These are phyloP conservation scores for Paramyrothecium roridum DNA, from an alignment of 2,329 filamentous ascomycete genomes.

Conservation along the genomic window DNA sequence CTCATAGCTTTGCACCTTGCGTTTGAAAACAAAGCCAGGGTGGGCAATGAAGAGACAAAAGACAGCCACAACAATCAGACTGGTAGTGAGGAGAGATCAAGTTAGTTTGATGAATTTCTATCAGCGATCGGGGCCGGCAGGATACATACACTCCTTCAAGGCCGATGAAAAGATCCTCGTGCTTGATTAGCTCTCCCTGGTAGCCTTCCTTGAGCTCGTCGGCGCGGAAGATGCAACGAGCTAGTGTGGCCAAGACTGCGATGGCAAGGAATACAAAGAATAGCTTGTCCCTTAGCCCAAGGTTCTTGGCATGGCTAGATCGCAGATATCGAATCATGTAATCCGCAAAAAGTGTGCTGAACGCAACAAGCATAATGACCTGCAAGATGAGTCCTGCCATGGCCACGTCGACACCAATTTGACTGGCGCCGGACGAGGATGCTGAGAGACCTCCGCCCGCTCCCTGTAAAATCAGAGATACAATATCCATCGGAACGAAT, in stretches of 20 bases:
- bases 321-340: slow-evolving; percentile 31
- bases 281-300: background rate
- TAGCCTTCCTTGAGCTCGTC: slow-evolving; percentile 56
- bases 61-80: slow-evolving; percentile 10
- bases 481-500: slow-evolving; percentile 44
- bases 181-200: slow-evolving; percentile 41
- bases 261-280: slow-evolving; percentile 39
- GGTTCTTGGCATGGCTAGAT: background rate
- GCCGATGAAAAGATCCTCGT: slow-evolving; percentile 39
- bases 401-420: slow-evolving; percentile 42
- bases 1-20: background rate
- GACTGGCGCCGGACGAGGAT: slow-evolving; percentile 28
- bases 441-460: slow-evolving; percentile 44
- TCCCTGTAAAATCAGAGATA: slow-evolving; percentile 49
- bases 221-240: slow-evolving; percentile 54
- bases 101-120: background rate
- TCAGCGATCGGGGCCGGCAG: background rate
- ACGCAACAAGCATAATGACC: slow-evolving; percentile 41
- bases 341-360: slow-evolving; percentile 35
- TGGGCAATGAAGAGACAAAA: slow-evolving; percentile 5
- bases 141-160: slow-evolving; percentile 33
- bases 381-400: slow-evolving; percentile 48
- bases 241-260: slow-evolving; percentile 50
- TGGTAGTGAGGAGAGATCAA: background rate
- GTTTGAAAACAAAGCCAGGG: slow-evolving; percentile 1